A percentile compares a stretch with the other conserved stretches of the same genome.
These are phyloP conservation scores for Malbranchea zuffiana DNA, from an alignment of 2,329 filamentous ascomycete species.

Conservation along the genomic window DNA sequence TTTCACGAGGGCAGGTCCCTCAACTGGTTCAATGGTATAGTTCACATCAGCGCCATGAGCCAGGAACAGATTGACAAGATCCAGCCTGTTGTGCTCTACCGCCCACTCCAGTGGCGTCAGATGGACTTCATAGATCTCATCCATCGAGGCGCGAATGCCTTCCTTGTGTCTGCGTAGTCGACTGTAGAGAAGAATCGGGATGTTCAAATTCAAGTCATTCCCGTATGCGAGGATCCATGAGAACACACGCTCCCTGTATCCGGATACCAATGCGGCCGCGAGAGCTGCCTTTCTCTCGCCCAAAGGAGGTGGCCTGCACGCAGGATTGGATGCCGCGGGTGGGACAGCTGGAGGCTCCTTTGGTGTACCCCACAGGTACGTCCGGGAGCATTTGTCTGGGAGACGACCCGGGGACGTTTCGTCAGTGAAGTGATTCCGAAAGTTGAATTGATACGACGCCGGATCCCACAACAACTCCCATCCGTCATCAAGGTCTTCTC, in stretches of 20 bases:
- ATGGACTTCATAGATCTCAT: slow-evolving; percentile 3
- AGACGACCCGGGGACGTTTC: slow-evolving; percentile 6
- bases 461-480: slow-evolving; percentile 12
- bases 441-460: slow-evolving; percentile 9
- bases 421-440: slow-evolving; percentile 10
- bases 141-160: not conserved
- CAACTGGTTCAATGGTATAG: slow-evolving; percentile 6
- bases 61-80: slow-evolving; percentile 14
- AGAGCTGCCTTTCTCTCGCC: slow-evolving; percentile 11
- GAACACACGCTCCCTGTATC: slow-evolving; percentile 11
- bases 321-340: not conserved
- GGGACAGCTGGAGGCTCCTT: slow-evolving; percentile 3
- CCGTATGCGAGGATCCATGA: slow-evolving; percentile 12
- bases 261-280: slow-evolving; percentile 10
- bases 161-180: slow-evolving; percentile 1
- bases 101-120: slow-evolving; percentile 14
- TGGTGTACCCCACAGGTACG: not conserved
- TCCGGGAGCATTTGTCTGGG: not conserved
- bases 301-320: not conserved
- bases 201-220: slow-evolving; percentile 10
- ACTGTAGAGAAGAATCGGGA: slow-evolving; percentile 1
- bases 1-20: slow-evolving; percentile 12
- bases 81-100: slow-evolving; percentile 11
- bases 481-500: slow-evolving; percentile 5
- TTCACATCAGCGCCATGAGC: slow-evolving; percentile 13